Conservation (phyloP, 768 basidiomycete genomes). For the Suillus decipiens region DNA sequence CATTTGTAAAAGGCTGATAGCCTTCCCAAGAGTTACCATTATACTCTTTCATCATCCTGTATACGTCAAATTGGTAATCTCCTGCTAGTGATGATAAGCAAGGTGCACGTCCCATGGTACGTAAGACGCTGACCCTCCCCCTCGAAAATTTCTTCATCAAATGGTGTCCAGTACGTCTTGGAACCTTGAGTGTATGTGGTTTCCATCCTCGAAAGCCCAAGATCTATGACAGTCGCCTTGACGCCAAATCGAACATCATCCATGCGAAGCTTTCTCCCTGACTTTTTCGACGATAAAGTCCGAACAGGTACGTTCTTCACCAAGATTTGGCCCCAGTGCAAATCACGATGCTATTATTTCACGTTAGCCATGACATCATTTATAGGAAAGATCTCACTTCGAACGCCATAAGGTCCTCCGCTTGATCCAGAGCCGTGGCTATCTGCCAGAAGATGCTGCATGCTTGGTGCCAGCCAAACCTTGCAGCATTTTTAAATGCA, state of each 20-base stretch:
- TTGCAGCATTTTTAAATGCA: constrained; percentile 56
- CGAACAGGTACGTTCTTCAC: constrained; percentile 55
- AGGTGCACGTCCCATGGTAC: neutral
- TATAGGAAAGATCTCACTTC: constrained; percentile 59
- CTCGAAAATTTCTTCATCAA: constrained; percentile 90
- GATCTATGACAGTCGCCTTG: constrained; percentile 86
- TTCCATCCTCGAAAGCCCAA: constrained; percentile 88
- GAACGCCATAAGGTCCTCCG: constrained; percentile 79
- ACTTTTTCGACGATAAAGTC: constrained; percentile 39
- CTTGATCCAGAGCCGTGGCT: constrained; percentile 69
- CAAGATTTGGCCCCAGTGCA: constrained; percentile 98
- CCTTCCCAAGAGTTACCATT: constrained; percentile 68
- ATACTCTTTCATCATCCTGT: constrained; percentile 79
- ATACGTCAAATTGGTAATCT: constrained; percentile 94
- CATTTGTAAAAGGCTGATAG: constrained; percentile 83
- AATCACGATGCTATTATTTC: constrained; percentile 82
- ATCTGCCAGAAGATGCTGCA: constrained; percentile 93
- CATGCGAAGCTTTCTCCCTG: constrained; percentile 48
- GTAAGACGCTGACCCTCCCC: constrained; percentile 65
- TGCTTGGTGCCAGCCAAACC: constrained; percentile 83
- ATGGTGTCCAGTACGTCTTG: constrained; percentile 68
- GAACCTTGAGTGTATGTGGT: constrained; percentile 49
- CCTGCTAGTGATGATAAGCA: constrained; percentile 44
- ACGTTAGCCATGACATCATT: constrained; percentile 10
- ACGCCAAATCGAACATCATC: constrained; percentile 70